Evolutionary conservation across 495 filamentous ascomycete genomes (phyloP), one percentile per base, ranked within the genome.

Genomic region (Hyphodiscus hymeniophilus): DNA sequence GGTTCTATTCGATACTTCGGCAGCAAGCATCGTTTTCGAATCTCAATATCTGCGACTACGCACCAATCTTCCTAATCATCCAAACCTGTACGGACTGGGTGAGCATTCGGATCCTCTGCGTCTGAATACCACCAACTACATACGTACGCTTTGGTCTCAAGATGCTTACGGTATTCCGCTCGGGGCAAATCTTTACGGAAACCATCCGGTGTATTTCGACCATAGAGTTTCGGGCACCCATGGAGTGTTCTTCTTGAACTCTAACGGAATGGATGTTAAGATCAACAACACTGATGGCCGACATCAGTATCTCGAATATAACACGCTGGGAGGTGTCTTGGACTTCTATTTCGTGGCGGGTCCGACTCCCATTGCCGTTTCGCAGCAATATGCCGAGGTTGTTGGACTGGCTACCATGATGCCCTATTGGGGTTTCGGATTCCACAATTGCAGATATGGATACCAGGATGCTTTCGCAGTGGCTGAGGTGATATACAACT

Each of bases 331-430:
- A 34, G 89, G 89, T 21, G 73, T 92, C 13, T 50, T 95, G 8
- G 89, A 94, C 62, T 79, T 95, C 36, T 92, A 91, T 65, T 91
- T 94, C 66, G 60, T 92, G 16, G 73, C 82, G 42, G 89, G 88
- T 1, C 81, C 85, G 0, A 75, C 68, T 34, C 84, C 88, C 0
- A 72, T 80, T 45, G 76, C 85, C 42, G 87, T 89, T 0, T 72
- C 82, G 16, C 66, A 72, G 60, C 84, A 92, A 60, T 94, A 95
- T 58, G 68, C 80, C 18, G 75, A 82, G 38, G 67, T 90, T 26
- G 74, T 81, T 22, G 83, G 84, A 0, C 63, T 76, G 13, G 78
- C 86, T 2, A 74, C 74, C 5, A 89, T 92, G 85, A 81, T 85
- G 71, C 84, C 85, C 2, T 94, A 92, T 64, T 94, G 87, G 87